phyloP scores from a whole-genome alignment of 768 basidiomycete genomes.

The Lactifluus pinguis region DNA sequence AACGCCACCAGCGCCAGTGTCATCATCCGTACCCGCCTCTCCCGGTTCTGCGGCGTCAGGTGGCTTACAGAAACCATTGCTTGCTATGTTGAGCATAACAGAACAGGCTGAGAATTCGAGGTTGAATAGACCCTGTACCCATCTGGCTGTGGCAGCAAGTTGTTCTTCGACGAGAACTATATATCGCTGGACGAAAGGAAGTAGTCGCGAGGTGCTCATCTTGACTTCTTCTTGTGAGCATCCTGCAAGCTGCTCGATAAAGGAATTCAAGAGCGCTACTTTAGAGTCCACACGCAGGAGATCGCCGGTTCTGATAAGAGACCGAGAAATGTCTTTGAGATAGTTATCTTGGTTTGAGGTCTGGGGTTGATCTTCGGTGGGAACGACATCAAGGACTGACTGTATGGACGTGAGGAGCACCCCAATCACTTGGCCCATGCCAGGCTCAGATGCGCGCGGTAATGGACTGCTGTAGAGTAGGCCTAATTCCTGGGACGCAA shows the following conservation, averaged over 20 bases:
- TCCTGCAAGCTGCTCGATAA: conserved; percentile 33
- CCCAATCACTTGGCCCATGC: conserved; percentile 44
- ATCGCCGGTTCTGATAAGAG: conserved; percentile 37
- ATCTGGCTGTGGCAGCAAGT: conserved; percentile 46
- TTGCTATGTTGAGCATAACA: conserved; percentile 61
- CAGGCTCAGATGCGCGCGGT: conserved; percentile 13
- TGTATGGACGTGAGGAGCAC: conserved; percentile 60
- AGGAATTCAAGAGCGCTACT: conserved; percentile 30
- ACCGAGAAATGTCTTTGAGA: conserved; percentile 39
- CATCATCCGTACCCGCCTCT: conserved; percentile 38
- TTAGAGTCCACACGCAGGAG: conserved; percentile 42
- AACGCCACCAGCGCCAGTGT: conserved; percentile 51
- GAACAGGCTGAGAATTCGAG: conserved; percentile 70
- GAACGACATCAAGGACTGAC: conserved; percentile 37
- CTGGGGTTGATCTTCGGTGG: conserved; percentile 24
- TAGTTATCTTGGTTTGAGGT: conserved; percentile 38
- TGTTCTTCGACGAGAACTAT: conserved; percentile 46
- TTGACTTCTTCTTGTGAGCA: conserved; percentile 28
- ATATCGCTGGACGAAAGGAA: conserved; percentile 73
- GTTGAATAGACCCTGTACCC: conserved; percentile 78
- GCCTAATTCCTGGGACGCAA: conserved; percentile 13
- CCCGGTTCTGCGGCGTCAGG: conserved; percentile 55
- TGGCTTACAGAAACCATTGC: conserved; percentile 90
- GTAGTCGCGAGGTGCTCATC: conserved; percentile 34
- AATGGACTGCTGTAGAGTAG: background rate